Evolutionary conservation across 192 early-diverging fungal genomes (phyloP), one percentile per base, ranked within the genome.

Genomic region (Dispira parvispora): DNA sequence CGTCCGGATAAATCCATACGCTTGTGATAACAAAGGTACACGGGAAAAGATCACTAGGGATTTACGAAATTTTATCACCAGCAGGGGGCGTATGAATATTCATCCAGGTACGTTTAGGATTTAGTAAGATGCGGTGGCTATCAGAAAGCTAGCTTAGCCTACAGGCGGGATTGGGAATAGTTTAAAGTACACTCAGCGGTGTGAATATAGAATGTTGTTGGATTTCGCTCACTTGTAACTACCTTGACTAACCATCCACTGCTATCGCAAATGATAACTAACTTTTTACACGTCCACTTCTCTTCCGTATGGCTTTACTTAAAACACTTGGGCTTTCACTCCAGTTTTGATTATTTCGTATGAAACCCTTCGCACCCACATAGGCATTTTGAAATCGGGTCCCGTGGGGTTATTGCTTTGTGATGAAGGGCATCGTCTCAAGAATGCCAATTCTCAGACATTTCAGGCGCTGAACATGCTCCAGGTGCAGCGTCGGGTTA

Each of bases 311-410:
- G n/a, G n/a, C n/a, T n/a, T n/a, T n/a, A n/a, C n/a, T n/a, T n/a
- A n/a, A n/a, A n/a, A n/a, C n/a, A n/a, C n/a, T n/a, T n/a, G n/a
- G n/a, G n/a, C n/a, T n/a, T 38, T 38, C 32, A 38, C 32, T 38
- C 32, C 32, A 77, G 94, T 99, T 8, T 69, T 99, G 26, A 99
- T 99, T 45, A 92, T 99, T 53, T 97, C 94, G 3, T 99, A 99
- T 65, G 96, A 99, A 75, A 89, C 89, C 25, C 71, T 99, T 58
- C 84, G 96, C 43, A 75, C 81, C 4, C 88, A 98, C 65, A 81
- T 86, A 3, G 71, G 75, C 11, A 78, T 87, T n/a, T 68, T 99
- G 10, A 68, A 77, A 5, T 83, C 86, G 11, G 80, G 86, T 3
- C 88, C 90, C 26, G 87, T 98, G 61, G 96, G 96, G 14, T 62